These are phyloP conservation scores for Dendrobium huoshanense DNA, from an alignment of 106 monocot species.

Conservation along the genomic window DNA sequence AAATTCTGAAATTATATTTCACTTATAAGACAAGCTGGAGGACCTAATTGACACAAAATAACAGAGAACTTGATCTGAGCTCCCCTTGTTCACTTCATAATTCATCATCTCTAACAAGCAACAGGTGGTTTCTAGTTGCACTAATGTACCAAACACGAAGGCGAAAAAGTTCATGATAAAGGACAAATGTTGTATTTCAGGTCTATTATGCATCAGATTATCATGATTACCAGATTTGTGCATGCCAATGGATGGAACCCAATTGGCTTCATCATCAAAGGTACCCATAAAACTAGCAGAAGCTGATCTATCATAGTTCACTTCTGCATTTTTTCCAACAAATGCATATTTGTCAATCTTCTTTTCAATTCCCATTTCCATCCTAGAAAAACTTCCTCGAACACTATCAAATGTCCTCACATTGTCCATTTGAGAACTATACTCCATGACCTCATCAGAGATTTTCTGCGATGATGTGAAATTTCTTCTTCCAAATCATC, in stretches of 20 bases:
- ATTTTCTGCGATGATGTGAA: constrained; percentile 10
- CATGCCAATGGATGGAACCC: constrained; percentile 7
- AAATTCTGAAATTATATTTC: no score
- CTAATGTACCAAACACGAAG: no score
- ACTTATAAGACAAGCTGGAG: no score
- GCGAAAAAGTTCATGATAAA: no score
- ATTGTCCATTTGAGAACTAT: constrained; percentile 2
- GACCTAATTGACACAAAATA: no score
- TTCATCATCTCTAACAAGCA: no score
- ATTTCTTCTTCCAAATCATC: constrained; percentile 12
- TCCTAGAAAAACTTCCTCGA: constrained; percentile 15
- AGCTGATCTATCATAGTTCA: constrained; percentile 7
- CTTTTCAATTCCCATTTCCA: constrained; percentile 4
- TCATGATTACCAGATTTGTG: constrained; percentile 7
- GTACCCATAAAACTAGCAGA: constrained; percentile 2
- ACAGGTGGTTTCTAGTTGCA: no score
- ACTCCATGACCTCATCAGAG: constrained; percentile 10
- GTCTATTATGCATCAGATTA: not conserved
- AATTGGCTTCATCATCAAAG: constrained; percentile 8
- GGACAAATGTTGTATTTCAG: not conserved
- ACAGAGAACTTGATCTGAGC: no score
- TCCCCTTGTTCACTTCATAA: no score
- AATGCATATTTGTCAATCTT: constrained; percentile 11
- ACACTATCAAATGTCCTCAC: not conserved
- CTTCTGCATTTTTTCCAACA: constrained; percentile 1